These are phyloP conservation scores for Ophiostoma piceae DNA, from an alignment of 2,329 filamentous ascomycete genomes.

Conservation along the genomic window DNA sequence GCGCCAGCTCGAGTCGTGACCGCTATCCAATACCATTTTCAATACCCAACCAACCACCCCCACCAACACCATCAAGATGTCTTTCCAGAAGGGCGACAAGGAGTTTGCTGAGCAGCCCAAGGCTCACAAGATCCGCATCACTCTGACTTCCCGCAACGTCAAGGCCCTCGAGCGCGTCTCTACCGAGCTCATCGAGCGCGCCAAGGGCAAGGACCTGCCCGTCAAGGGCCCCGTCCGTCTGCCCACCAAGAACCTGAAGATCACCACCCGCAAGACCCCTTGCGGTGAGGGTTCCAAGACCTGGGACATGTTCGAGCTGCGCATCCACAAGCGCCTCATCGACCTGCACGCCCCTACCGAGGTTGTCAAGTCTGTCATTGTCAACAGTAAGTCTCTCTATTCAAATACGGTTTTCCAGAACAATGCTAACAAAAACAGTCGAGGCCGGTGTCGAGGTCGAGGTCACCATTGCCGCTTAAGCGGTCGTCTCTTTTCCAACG, in stretches of 20 bases:
- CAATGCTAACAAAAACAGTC: conserved; percentile 37
- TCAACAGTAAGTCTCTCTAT: conserved; percentile 55
- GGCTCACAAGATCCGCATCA: conserved; percentile 61
- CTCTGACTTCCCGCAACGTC: conserved; percentile 92
- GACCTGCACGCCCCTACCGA: conserved; percentile 97
- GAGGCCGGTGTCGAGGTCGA: conserved; percentile 90
- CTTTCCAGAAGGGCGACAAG: conserved; percentile 94
- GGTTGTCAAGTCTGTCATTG: conserved; percentile 93
- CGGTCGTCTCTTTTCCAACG: background rate
- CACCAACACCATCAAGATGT: conserved; percentile 51
- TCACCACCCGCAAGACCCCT: conserved; percentile 98
- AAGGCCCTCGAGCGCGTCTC: conserved; percentile 96
- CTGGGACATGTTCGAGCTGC: conserved; percentile 90
- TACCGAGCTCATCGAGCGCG: conserved; percentile 95
- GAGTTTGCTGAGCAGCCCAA: conserved; percentile 77
- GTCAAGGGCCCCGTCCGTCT: conserved; percentile 98
- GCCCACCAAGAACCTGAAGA: conserved; percentile 93
- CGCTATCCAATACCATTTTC: conserved; percentile 12
- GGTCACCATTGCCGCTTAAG: conserved; percentile 74
- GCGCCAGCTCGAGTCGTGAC: conserved; percentile 30
- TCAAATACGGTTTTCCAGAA: too few relatives aligned
- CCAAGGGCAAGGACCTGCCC: conserved; percentile 95
- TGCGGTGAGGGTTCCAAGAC: conserved; percentile 99
- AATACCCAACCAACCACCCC: conserved; percentile 11
- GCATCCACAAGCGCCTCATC: conserved; percentile 98